These are phyloP conservation scores for Ogataea salicorniae DNA, from an alignment of 805 yeast species.

Conservation along the genomic window DNA sequence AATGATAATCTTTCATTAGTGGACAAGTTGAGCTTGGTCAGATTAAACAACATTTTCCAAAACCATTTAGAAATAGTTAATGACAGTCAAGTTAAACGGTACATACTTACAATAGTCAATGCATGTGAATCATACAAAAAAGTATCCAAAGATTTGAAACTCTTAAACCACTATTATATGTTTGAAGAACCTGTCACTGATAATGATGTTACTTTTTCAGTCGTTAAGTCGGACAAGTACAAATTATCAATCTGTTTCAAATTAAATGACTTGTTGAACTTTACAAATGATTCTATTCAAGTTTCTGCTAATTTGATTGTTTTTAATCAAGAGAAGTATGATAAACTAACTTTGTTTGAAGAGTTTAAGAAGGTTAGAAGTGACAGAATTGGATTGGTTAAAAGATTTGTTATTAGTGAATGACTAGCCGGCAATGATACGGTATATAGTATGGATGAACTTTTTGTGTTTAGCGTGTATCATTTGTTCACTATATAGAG, in stretches of 20 bases:
- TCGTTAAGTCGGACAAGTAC: background rate
- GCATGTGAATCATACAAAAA: background rate
- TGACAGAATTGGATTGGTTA: background rate
- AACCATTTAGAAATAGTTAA: no score
- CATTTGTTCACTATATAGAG: no score
- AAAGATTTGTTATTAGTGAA: background rate
- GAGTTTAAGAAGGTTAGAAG: background rate
- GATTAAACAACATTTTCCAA: no score
- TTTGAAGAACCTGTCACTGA: background rate
- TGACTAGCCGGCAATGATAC: background rate
- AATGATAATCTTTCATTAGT: no score
- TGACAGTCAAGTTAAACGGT: no score
- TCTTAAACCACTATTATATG: background rate
- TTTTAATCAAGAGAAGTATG: background rate
- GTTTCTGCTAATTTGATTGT: background rate
- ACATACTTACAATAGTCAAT: background rate
- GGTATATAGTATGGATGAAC: no score
- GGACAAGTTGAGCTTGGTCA: no score
- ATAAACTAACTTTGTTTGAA: background rate
- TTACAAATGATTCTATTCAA: background rate
- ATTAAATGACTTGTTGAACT: background rate
- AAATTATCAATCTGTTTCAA: background rate
- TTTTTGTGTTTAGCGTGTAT: no score
- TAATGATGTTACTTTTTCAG: background rate
- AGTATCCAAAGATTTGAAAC: background rate